phyloP scores from a whole-genome alignment of 441 rosid genomes.

The Manihot esculenta region DNA sequence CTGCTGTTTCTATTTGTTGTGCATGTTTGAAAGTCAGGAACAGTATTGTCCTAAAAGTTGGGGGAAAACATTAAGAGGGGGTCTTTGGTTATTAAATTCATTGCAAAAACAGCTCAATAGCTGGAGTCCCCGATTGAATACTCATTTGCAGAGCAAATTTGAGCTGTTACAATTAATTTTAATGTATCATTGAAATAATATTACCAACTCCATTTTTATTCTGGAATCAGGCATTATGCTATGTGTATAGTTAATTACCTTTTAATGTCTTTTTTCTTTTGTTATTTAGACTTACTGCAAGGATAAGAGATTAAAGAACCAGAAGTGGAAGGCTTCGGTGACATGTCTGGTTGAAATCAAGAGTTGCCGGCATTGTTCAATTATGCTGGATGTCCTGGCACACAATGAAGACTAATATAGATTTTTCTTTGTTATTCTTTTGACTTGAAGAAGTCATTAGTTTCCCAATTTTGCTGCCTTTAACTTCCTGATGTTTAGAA shows the following conservation, averaged over 20 bases:
- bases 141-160: neutral
- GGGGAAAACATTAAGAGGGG: too few species aligned
- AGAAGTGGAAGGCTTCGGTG: constrained; percentile 12
- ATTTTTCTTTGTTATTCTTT: constrained; percentile 14
- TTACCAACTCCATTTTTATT: neutral
- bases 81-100: too few species aligned
- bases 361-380: constrained; percentile 3
- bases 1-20: neutral
- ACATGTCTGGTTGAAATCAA: constrained; percentile 4
- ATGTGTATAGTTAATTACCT: neutral
- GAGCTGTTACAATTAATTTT: neutral
- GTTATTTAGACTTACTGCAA: neutral
- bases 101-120: neutral
- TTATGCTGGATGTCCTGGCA: neutral
- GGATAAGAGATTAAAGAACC: constrained; percentile 14
- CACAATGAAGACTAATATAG: constrained; percentile 2
- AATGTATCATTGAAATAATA: neutral
- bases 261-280: constrained; percentile 6
- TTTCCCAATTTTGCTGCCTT: constrained; percentile 3
- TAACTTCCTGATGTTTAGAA: neutral
- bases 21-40: neutral
- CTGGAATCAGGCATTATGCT: neutral
- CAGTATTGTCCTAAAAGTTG: neutral
- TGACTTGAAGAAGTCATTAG: constrained; percentile 9
- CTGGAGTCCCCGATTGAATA: neutral